phyloP scores from a whole-genome alignment of 345 rosid genomes.

The Eucalyptus lansdowneana region DNA sequence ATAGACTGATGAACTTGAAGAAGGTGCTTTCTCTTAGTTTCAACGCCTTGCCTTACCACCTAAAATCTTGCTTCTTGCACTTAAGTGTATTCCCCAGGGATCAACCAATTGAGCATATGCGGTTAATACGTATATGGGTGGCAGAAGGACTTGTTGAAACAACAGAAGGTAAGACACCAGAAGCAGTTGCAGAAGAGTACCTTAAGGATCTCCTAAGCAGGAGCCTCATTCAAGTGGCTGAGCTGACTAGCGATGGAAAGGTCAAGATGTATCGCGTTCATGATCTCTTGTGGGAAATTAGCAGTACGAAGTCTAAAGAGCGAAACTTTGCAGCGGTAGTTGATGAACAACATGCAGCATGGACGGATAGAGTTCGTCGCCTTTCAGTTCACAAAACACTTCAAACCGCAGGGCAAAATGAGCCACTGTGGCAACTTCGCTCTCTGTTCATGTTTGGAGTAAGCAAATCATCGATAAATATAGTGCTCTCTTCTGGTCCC shows the following conservation, averaged over 20 bases:
- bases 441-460: constrained; percentile 7
- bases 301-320: not conserved
- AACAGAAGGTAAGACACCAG: not conserved
- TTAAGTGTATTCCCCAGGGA: constrained; percentile 8
- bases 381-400: constrained; percentile 1
- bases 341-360: not conserved
- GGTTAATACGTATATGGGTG: constrained; percentile 3
- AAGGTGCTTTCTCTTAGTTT: not conserved
- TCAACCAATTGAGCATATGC: not conserved
- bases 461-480: not conserved
- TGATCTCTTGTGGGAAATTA: not conserved
- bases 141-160: constrained; percentile 4
- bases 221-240: not conserved
- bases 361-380: constrained; percentile 6
- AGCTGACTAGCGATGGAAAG: not conserved
- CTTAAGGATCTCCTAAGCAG: constrained; percentile 1
- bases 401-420: not conserved
- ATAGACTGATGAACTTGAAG: not conserved
- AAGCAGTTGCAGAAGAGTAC: constrained; percentile 2
- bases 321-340: not conserved
- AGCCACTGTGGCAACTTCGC: not conserved
- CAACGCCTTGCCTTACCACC: not conserved
- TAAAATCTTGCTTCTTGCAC: not conserved
- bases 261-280: not conserved
- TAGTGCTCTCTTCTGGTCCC: not conserved